phyloP scores from a whole-genome alignment of 768 basidiomycete species.

The Aureoboletus auriporus region DNA sequence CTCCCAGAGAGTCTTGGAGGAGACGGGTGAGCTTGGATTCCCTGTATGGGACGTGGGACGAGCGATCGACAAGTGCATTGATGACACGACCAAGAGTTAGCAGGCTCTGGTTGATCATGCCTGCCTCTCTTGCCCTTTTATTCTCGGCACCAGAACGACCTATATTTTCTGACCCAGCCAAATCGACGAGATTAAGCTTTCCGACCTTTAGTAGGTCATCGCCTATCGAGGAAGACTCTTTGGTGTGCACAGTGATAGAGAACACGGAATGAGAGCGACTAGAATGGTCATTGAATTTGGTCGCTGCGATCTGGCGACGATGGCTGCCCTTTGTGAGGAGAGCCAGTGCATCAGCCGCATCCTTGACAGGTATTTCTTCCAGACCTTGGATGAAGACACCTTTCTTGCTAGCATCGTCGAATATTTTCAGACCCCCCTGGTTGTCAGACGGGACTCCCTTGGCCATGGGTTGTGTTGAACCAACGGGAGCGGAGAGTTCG shows the following conservation, averaged over 20 bases:
- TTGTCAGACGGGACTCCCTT: constrained; percentile 48
- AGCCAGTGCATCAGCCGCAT: constrained; percentile 76
- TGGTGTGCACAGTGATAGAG: constrained; percentile 91
- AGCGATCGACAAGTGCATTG: constrained; percentile 89
- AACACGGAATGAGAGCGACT: constrained; percentile 98
- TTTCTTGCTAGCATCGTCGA: constrained; percentile 84
- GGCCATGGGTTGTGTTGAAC: constrained; percentile 76
- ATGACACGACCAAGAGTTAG: constrained; percentile 97
- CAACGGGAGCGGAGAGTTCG: constrained; percentile 69
- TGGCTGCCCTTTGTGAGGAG: constrained; percentile 87
- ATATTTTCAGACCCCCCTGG: constrained; percentile 75
- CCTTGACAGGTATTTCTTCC: constrained; percentile 83
- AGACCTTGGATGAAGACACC: constrained; percentile 93
- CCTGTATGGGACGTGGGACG: constrained; percentile 90
- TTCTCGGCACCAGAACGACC: constrained; percentile 94
- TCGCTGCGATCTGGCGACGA: constrained; percentile 88
- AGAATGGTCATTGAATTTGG: constrained; percentile 97
- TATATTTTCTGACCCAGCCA: constrained; percentile 97
- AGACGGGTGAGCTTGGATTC: constrained; percentile 98
- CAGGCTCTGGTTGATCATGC: constrained; percentile 97
- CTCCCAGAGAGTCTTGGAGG: constrained; percentile 98
- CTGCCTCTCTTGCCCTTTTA: constrained; percentile 91
- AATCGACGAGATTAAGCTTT: constrained; percentile 94
- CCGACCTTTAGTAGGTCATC: constrained; percentile 92
- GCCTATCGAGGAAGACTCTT: constrained; percentile 70